Evolutionary conservation across 2,329 filamentous ascomycete genomes (phyloP).

Genomic region (Claviceps sp.): DNA sequence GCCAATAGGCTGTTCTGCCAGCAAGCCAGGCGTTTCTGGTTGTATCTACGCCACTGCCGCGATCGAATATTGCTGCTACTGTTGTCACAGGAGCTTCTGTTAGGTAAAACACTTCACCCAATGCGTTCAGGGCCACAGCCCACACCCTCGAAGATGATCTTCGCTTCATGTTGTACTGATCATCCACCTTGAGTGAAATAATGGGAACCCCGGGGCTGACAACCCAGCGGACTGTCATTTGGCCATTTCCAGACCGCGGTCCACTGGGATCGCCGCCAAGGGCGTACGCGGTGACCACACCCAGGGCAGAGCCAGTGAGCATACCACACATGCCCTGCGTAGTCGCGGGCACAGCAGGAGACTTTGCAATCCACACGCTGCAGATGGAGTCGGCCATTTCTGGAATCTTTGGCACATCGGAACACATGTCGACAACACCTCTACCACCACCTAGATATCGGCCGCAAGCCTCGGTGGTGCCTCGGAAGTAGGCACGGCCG

Average conservation of each 20-base stretch:
- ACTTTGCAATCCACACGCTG: slow-evolving; percentile 84
- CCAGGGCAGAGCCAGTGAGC: slow-evolving; percentile 69
- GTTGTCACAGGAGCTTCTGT: slow-evolving; percentile 50
- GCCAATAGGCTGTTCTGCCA: slow-evolving; percentile 69
- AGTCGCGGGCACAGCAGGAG: slow-evolving; percentile 51
- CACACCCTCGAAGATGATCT: slow-evolving; percentile 61
- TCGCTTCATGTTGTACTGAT: slow-evolving; percentile 61
- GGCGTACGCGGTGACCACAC: slow-evolving; percentile 71
- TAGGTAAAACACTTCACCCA: slow-evolving; percentile 84
- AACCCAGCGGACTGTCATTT: slow-evolving; percentile 79
- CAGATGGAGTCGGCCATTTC: slow-evolving; percentile 58
- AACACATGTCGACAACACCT: slow-evolving; percentile 45
- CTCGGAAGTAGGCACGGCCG: slow-evolving; percentile 67
- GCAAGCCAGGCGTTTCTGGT: slow-evolving; percentile 65
- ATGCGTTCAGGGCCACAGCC: slow-evolving; percentile 86
- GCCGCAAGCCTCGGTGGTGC: slow-evolving; percentile 59
- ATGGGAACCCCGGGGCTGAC: slow-evolving; percentile 89
- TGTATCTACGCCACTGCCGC: slow-evolving; percentile 37
- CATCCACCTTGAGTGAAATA: slow-evolving; percentile 69
- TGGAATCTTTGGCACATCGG: slow-evolving; percentile 66
- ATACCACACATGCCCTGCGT: slow-evolving; percentile 73
- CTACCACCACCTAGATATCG: slow-evolving; percentile 55
- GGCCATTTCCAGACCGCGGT: slow-evolving; percentile 53
- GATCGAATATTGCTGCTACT: slow-evolving; percentile 24
- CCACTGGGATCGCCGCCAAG: slow-evolving; percentile 47